Conservation (phyloP, 345 rosid genomes). For the Cardamine resedifolia region DNA sequence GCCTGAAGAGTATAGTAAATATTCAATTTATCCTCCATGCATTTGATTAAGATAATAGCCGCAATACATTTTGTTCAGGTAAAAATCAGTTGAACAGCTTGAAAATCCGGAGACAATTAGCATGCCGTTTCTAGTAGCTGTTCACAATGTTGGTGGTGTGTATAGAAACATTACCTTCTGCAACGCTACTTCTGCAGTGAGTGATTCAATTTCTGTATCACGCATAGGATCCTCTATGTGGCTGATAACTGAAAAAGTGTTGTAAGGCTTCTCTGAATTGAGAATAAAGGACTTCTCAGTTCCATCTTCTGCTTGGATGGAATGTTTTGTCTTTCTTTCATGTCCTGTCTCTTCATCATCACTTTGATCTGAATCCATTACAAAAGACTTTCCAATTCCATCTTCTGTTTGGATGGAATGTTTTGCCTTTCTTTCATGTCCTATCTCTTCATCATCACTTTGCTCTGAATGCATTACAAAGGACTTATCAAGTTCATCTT, state of each 20-base stretch:
- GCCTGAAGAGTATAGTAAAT: constrained; percentile 40
- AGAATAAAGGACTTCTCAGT: constrained; percentile 18
- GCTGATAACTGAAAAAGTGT: constrained; percentile 17
- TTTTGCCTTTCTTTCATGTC: background rate
- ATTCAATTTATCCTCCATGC: background rate
- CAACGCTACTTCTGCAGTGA: constrained; percentile 53
- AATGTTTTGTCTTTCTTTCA: constrained; percentile 7
- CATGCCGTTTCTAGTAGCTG: constrained; percentile 7
- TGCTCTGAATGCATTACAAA: constrained; percentile 4
- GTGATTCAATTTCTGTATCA: constrained; percentile 51
- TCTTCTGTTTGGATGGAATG: constrained; percentile 13
- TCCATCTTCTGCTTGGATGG: constrained; percentile 20
- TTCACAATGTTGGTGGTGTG: constrained; percentile 1
- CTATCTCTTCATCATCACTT: constrained; percentile 12
- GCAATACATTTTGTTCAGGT: background rate
- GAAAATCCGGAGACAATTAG: background rate
- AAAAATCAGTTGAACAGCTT: background rate
- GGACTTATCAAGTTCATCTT: background rate
- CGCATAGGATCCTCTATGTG: constrained; percentile 39
- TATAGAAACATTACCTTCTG: constrained; percentile 59
- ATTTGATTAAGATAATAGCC: background rate
- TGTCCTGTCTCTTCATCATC: constrained; percentile 27
- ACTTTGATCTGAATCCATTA: constrained; percentile 28
- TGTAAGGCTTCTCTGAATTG: constrained; percentile 38
- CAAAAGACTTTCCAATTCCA: background rate